Percentiles rank a stretch among this genome's conserved stretches.
Conservation (phyloP, 192 early-diverging fungal genomes). For the Coemansia sp. region DNA sequence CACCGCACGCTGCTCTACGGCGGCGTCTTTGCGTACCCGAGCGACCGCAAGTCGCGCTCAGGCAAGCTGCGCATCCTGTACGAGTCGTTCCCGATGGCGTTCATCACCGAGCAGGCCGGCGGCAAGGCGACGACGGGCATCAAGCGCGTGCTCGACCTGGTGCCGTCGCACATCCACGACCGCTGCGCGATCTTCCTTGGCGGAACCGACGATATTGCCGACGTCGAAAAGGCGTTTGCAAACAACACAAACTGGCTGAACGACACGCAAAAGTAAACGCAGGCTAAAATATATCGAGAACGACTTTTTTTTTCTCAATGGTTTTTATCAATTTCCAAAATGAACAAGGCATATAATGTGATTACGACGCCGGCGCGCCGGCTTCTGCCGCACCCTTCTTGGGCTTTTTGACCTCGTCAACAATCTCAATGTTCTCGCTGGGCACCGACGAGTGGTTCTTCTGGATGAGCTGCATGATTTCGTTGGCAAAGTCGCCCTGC, state of each 20-base stretch:
- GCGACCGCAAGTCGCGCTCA: slow-evolving; percentile 70
- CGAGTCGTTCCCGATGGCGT: slow-evolving; percentile 99
- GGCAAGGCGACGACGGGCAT: slow-evolving; percentile 86
- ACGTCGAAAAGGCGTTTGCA: slow-evolving; percentile 72
- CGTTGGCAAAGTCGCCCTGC: slow-evolving; percentile 92
- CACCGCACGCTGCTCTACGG: slow-evolving; percentile 92
- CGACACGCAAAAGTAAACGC: slow-evolving; percentile 29
- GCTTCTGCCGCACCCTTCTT: slow-evolving; percentile 27
- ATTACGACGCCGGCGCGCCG: neutral
- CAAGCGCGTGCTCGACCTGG: slow-evolving; percentile 78
- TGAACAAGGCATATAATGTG: neutral
- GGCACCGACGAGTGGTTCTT: slow-evolving; percentile 72
- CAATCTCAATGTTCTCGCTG: slow-evolving; percentile 70
- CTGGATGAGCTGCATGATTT: slow-evolving; percentile 80
- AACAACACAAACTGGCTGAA: slow-evolving; percentile 50
- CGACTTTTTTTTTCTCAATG: too few species aligned
- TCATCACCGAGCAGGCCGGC: slow-evolving; percentile 92
- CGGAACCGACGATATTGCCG: slow-evolving; percentile 83
- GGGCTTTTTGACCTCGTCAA: slow-evolving; percentile 75
- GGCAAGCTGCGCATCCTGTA: slow-evolving; percentile 96
- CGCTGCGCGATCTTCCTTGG: slow-evolving; percentile 91
- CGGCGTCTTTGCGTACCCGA: slow-evolving; percentile 88
- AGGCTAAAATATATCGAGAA: too few species aligned
- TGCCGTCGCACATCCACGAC: slow-evolving; percentile 85
- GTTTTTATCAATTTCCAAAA: too few species aligned